Percentiles rank a stretch among this genome's conserved stretches.
These are phyloP conservation scores for Stylonectria norvegica DNA, from an alignment of 2,329 filamentous ascomycete species.

Conservation along the genomic window DNA sequence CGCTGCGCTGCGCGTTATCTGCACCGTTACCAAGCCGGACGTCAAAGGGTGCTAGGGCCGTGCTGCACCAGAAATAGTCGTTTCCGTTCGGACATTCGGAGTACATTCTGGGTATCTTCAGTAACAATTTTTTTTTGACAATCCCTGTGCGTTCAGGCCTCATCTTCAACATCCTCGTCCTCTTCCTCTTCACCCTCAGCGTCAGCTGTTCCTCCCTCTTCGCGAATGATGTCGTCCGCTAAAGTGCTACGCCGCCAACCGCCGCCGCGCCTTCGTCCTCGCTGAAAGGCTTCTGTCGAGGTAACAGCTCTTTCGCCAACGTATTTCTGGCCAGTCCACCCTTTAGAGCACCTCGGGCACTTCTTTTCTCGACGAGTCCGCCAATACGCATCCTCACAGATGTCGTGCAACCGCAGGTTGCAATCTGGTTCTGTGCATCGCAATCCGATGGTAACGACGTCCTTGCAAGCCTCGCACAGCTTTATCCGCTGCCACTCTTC, in stretches of 20 bases:
- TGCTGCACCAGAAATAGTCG: too few relatives aligned
- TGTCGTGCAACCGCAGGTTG: conserved; percentile 68
- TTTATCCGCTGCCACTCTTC: conserved; percentile 74
- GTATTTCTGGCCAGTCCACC: conserved; percentile 48
- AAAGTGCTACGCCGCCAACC: conserved; percentile 31
- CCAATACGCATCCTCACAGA: conserved; percentile 73
- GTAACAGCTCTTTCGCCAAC: conserved; percentile 58
- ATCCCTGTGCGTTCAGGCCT: too few relatives aligned
- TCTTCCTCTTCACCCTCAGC: conserved; percentile 23
- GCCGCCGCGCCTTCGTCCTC: conserved; percentile 37
- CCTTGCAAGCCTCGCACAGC: conserved; percentile 81
- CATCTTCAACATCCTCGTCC: conserved; percentile 6
- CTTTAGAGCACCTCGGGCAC: conserved; percentile 60
- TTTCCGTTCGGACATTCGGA: too few relatives aligned
- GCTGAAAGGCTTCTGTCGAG: conserved; percentile 48
- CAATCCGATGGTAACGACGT: conserved; percentile 82
- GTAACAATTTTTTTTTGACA: too few relatives aligned
- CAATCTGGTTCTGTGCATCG: conserved; percentile 70
- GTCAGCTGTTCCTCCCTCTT: conserved; percentile 26
- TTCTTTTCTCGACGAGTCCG: conserved; percentile 57
- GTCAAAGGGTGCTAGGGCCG: too few relatives aligned
- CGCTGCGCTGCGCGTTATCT: too few relatives aligned
- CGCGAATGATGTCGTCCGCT: conserved; percentile 33
- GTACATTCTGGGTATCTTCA: conserved; percentile 1
- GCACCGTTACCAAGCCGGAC: too few relatives aligned